Evolutionary conservation across 768 basidiomycete species (phyloP).

Genomic region (Ramaria rubella): DNA sequence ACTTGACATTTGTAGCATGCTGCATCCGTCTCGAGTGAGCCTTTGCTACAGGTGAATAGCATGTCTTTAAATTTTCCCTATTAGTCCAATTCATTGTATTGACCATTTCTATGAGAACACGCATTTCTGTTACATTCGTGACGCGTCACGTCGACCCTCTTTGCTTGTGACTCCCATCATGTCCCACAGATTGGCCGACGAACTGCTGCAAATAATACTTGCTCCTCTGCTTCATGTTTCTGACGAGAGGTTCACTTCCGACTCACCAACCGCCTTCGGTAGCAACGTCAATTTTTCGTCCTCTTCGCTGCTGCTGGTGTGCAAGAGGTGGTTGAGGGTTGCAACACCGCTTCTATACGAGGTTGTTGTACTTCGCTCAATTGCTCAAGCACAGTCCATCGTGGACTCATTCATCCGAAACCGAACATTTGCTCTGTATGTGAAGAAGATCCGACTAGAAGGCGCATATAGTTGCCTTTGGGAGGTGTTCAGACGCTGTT

Average conservation of each 20-base stretch:
- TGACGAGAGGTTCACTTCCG: background rate
- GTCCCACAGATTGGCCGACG: background rate
- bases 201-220: background rate
- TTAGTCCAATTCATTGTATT: too few relatives aligned
- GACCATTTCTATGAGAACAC: too few relatives aligned
- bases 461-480: background rate
- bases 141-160: too few relatives aligned
- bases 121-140: too few relatives aligned
- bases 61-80: too few relatives aligned
- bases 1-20: too few relatives aligned
- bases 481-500: constrained; percentile 1
- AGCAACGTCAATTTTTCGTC: constrained; percentile 16
- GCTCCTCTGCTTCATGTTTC: background rate
- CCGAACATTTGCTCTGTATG: constrained; percentile 30
- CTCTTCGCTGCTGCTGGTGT: constrained; percentile 45
- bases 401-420: constrained; percentile 31
- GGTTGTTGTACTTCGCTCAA: constrained; percentile 38
- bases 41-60: too few relatives aligned
- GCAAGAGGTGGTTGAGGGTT: constrained; percentile 47
- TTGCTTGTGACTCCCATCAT: too few relatives aligned
- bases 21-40: too few relatives aligned
- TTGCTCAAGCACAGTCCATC: constrained; percentile 33
- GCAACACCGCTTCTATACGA: constrained; percentile 52
- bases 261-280: background rate
- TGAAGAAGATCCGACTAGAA: constrained; percentile 1